Percentiles rank a stretch among this genome's conserved stretches.
These are phyloP conservation scores for Nothopassalora personata DNA, from an alignment of 2,329 filamentous ascomycete genomes.

Conservation along the genomic window DNA sequence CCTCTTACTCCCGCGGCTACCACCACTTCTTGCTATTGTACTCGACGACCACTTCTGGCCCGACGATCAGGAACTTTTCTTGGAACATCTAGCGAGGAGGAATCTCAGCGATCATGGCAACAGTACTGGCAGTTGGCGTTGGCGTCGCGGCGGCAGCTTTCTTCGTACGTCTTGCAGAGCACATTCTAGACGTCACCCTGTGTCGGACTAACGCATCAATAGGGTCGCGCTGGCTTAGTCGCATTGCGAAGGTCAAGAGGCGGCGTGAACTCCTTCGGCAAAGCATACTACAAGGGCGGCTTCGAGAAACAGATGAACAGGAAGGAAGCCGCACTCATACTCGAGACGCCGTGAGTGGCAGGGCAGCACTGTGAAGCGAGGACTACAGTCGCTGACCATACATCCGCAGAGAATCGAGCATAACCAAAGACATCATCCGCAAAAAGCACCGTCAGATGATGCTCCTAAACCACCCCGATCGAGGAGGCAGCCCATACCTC, in stretches of 20 bases:
- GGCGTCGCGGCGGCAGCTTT: conserved; percentile 63
- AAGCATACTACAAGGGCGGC: conserved; percentile 96
- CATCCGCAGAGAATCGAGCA: conserved; percentile 66
- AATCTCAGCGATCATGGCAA: conserved; percentile 47
- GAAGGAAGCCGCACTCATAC: conserved; percentile 82
- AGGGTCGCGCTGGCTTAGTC: conserved; percentile 90
- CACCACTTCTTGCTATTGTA: no score
- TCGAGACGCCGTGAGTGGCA: conserved; percentile 72
- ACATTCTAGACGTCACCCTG: background rate
- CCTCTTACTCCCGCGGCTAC: no score
- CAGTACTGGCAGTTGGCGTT: conserved; percentile 53
- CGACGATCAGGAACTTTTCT: background rate
- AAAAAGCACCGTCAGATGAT: conserved; percentile 94
- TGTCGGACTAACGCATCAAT: conserved; percentile 17
- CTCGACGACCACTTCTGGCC: background rate
- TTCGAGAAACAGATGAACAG: conserved; percentile 94
- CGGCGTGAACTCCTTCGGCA: conserved; percentile 69
- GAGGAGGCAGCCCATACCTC: conserved; percentile 91
- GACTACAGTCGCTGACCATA: background rate
- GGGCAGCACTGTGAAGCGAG: no score
- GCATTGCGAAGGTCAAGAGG: conserved; percentile 78
- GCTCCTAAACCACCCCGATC: conserved; percentile 96
- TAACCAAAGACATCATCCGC: conserved; percentile 89
- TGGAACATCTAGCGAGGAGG: no score
- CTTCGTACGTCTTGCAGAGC: conserved; percentile 44